These are phyloP conservation scores for Cochlearia excelsa DNA, from an alignment of 345 rosid genomes.

Conservation along the genomic window DNA sequence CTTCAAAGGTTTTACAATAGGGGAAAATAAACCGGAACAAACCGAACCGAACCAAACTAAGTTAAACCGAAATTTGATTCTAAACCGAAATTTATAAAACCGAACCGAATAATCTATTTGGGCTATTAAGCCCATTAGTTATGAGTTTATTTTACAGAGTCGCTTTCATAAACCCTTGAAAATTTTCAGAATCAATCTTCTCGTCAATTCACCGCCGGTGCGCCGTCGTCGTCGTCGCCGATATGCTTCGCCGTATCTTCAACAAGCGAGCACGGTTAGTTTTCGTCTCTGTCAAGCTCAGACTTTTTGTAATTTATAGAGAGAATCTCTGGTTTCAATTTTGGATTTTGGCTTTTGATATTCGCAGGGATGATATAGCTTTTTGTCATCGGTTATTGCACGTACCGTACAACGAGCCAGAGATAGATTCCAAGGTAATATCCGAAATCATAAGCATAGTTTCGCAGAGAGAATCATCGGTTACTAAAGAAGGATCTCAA, in stretches of 20 bases:
- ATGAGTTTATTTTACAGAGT: neutral
- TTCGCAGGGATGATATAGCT: conserved; percentile 28
- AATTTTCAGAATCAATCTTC: neutral
- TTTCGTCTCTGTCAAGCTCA: neutral
- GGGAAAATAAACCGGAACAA: too few relatives aligned
- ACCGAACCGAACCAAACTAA: too few relatives aligned
- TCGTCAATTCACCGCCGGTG: conserved; percentile 14
- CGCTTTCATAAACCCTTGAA: conserved; percentile 12
- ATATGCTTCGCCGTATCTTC: conserved; percentile 29
- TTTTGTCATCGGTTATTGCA: conserved; percentile 24
- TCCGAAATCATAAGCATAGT: conserved; percentile 15
- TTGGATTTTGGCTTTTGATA: neutral
- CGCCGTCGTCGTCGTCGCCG: conserved; percentile 23
- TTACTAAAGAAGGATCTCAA: conserved; percentile 9
- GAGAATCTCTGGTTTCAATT: neutral
- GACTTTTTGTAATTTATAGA: too few relatives aligned
- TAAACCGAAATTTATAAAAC: too few relatives aligned
- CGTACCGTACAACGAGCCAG: conserved; percentile 23
- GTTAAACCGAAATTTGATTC: too few relatives aligned
- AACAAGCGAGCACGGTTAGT: conserved; percentile 29
- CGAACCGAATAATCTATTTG: neutral
- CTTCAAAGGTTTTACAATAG: too few relatives aligned
- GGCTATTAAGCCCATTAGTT: conserved; percentile 3
- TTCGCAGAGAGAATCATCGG: conserved; percentile 4
- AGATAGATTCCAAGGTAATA: conserved; percentile 11